Base-by-base conservation (phyloP, 306 rosid genomes). In the Ziziphus jujuba region DNA sequence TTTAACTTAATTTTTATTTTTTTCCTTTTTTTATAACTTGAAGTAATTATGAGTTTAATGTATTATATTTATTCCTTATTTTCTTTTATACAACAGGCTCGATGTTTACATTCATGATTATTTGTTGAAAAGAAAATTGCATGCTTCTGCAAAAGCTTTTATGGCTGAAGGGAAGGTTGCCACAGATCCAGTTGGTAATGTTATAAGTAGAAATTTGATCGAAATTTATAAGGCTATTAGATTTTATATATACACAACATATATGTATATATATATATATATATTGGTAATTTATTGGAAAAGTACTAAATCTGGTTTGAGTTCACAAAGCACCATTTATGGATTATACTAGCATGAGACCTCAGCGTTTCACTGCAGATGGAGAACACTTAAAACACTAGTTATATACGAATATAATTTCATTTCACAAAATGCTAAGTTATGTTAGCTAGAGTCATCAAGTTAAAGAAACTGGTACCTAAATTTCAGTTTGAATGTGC, bases 111-210 rank as follows among this genome's bases (percentile, higher is more conserved):
- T 92, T 66, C 91, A 89, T 73, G 98, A 92, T 83, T 92, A 89
- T 69, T 78, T 92, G 83, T 68, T 89, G 85, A 92, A 89, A 89
- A 85, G 91, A 80, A 92, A 92, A 75, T 76, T 89, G 81, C 83
- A 81, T 65, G 84, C 76, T 69, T 89, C 98, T 12, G 98, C 98
- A 4, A 85, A 92, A 71, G 82, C 95, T 49, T 89, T 92, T 86
- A 92, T 89, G 95, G 82, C 82, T 47, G 98, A 92, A 84, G 98
- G 98, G 79, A 89, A 92, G 77, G 96, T 92, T 69, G 84, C 98
- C 62, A 82, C 97, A 1, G 97, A 92, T 75, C 96, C 97, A 71
- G 97, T 92, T 47, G 98, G 98, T 92, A 82, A 92, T 92, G 75
- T 65, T 63, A 11, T 21, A 40, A 55, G 43, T 62, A 21, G 34